Percentiles rank a stretch among this genome's conserved stretches.
phyloP scores from a whole-genome alignment of 352 stramenopile species.

The Phytophthora pinifolia region DNA sequence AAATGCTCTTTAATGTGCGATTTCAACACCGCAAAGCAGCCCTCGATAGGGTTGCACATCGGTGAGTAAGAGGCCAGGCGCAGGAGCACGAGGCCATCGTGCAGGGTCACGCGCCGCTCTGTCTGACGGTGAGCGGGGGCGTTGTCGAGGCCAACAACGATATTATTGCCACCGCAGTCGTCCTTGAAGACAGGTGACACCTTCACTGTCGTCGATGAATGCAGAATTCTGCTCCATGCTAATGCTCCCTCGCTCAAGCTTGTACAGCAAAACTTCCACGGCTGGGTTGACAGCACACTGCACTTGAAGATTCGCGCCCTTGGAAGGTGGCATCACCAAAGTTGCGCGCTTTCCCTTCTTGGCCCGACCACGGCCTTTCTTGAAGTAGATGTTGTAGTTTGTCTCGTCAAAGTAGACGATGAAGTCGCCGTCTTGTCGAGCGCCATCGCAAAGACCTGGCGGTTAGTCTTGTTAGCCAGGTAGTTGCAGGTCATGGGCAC shows the following conservation, averaged over 20 bases:
- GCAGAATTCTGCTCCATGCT: no score
- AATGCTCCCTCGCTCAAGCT: no score
- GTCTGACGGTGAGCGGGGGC: constrained; percentile 4
- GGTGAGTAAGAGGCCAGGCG: constrained; percentile 10
- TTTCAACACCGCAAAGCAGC: constrained; percentile 5
- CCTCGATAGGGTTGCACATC: constrained; percentile 18
- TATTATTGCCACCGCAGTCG: no score
- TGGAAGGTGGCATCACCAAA: no score
- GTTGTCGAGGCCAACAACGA: constrained; percentile 7
- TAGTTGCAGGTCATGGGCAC: constrained; percentile 12
- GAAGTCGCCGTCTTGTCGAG: background rate
- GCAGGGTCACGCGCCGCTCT: background rate
- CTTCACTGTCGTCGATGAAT: no score
- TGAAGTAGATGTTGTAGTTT: constrained; percentile 9
- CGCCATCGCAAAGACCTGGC: background rate
- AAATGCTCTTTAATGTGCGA: background rate
- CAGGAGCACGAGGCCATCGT: constrained; percentile 6
- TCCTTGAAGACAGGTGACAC: no score
- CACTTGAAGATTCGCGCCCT: no score
- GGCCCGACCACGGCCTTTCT: background rate
- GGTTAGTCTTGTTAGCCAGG: constrained; percentile 13
- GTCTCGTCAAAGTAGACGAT: constrained; percentile 13
- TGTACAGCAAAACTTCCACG: no score
- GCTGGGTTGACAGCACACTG: no score
- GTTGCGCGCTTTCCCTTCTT: constrained; percentile 3